phyloP scores from a whole-genome alignment of 2,329 filamentous ascomycete genomes.

The Ophiostoma piceae region DNA sequence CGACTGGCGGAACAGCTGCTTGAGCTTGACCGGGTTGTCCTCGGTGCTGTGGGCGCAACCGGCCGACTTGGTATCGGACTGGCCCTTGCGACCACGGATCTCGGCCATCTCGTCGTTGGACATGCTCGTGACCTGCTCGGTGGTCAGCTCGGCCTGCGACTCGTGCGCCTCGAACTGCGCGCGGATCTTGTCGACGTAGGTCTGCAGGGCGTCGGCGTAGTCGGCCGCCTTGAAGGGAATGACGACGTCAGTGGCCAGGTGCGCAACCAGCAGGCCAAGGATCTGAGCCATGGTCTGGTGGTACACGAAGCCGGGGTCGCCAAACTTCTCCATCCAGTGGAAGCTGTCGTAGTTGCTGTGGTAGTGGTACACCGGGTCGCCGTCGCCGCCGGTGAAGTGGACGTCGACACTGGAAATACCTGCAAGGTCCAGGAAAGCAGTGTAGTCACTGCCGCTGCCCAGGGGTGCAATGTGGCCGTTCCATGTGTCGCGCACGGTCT shows the following conservation, averaged over 20 bases:
- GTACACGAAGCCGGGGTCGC: slow-evolving; percentile 64
- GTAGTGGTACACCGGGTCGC: slow-evolving; percentile 65
- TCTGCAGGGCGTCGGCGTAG: slow-evolving; percentile 54
- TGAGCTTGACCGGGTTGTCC: slow-evolving; percentile 8
- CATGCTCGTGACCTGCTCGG: not conserved
- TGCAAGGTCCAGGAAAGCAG: slow-evolving; percentile 67
- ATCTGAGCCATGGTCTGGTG: slow-evolving; percentile 63
- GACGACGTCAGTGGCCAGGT: slow-evolving; percentile 56
- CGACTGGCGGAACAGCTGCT: slow-evolving; percentile 28
- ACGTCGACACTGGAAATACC: slow-evolving; percentile 63
- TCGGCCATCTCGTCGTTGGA: slow-evolving; percentile 26
- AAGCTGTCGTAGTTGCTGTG: slow-evolving; percentile 86
- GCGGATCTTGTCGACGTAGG: slow-evolving; percentile 50
- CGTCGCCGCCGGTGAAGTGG: slow-evolving; percentile 45
- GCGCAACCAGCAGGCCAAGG: slow-evolving; percentile 55
- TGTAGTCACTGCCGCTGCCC: slow-evolving; percentile 69
- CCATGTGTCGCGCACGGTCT: slow-evolving; percentile 67
- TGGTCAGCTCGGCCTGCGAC: not conserved
- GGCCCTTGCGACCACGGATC: slow-evolving; percentile 27
- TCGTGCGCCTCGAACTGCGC: slow-evolving; percentile 39
- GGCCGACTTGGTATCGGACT: not conserved
- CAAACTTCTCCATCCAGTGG: slow-evolving; percentile 79
- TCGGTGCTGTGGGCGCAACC: not conserved
- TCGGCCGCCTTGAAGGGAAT: slow-evolving; percentile 60
- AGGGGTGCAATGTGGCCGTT: slow-evolving; percentile 57